Evolutionary conservation across 352 stramenopile genomes (phyloP).

Genomic region (Phytopythium oedochilum): DNA sequence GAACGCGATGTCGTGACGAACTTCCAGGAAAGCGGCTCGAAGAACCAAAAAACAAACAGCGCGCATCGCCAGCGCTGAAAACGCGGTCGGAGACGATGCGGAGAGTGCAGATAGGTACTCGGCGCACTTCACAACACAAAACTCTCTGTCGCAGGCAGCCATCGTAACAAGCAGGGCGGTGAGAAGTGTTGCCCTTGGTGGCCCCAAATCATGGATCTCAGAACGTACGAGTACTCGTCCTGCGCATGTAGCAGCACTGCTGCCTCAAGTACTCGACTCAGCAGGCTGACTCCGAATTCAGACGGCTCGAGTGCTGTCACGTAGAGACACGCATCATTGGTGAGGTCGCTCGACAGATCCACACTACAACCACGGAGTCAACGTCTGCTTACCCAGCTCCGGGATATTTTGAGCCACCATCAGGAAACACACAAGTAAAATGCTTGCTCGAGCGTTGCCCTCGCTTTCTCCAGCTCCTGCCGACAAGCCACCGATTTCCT

Average conservation of each 20-base stretch:
- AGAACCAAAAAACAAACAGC: conserved; percentile 33
- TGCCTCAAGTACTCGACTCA: conserved; percentile 1
- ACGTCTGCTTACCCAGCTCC: conserved; percentile 28
- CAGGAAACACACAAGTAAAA: conserved; percentile 45
- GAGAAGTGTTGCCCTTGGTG: not conserved
- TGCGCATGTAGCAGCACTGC: not conserved
- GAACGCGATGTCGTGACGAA: conserved; percentile 24
- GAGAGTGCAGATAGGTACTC: conserved; percentile 33
- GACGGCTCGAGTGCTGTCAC: not conserved
- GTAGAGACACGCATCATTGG: not conserved
- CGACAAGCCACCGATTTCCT: conserved; percentile 47
- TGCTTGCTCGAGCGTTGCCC: conserved; percentile 30
- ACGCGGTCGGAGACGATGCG: conserved; percentile 13
- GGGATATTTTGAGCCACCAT: conserved; percentile 47
- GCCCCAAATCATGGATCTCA: not conserved
- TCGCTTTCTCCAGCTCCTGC: conserved; percentile 18
- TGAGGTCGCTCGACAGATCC: not conserved
- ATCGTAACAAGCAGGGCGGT: not conserved
- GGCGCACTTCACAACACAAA: conserved; percentile 36
- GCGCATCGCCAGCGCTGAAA: conserved; percentile 21
- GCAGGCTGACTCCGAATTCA: not conserved
- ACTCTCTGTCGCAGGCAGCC: not conserved
- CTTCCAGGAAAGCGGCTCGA: conserved; percentile 30
- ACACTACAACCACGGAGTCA: not conserved
- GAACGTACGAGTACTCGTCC: conserved; percentile 1